phyloP scores from a whole-genome alignment of 192 early-diverging fungal genomes.

The Powellomyces hirtus region DNA sequence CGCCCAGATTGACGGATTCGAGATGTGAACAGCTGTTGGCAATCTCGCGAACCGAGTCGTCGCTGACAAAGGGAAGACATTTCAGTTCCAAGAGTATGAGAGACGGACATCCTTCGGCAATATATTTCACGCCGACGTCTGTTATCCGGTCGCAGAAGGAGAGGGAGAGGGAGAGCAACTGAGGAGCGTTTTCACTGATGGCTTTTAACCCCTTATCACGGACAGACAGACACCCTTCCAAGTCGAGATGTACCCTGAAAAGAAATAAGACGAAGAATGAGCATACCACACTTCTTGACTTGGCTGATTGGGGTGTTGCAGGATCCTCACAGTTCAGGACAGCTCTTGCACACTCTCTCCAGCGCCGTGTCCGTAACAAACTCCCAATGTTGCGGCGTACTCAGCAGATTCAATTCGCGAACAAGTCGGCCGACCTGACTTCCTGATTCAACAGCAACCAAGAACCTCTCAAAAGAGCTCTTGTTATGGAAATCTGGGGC shows the following conservation, averaged over 20 bases:
- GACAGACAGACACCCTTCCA: conserved; percentile 15
- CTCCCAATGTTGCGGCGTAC: conserved; percentile 7
- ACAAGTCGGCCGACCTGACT: conserved; percentile 1
- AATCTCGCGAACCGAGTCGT: neutral
- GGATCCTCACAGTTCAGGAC: conserved; percentile 16
- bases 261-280: neutral
- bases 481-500: conserved; percentile 4
- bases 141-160: conserved; percentile 13
- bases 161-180: conserved; percentile 6
- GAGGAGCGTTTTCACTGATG: conserved; percentile 2
- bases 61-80: neutral
- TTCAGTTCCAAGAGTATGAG: conserved; percentile 14
- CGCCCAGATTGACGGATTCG: conserved; percentile 8
- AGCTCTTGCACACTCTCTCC: neutral
- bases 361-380: neutral
- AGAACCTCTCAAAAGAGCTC: neutral
- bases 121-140: neutral
- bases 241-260: conserved; percentile 7
- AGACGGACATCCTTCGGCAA: neutral
- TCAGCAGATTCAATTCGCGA: conserved; percentile 9
- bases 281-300: neutral
- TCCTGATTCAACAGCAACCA: neutral
- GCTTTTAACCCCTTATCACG: conserved; percentile 2
- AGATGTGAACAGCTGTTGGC: neutral
- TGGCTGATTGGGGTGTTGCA: neutral